Base-by-base conservation (phyloP, 2,329 filamentous ascomycete genomes). In the Hypomyces perniciosus region DNA sequence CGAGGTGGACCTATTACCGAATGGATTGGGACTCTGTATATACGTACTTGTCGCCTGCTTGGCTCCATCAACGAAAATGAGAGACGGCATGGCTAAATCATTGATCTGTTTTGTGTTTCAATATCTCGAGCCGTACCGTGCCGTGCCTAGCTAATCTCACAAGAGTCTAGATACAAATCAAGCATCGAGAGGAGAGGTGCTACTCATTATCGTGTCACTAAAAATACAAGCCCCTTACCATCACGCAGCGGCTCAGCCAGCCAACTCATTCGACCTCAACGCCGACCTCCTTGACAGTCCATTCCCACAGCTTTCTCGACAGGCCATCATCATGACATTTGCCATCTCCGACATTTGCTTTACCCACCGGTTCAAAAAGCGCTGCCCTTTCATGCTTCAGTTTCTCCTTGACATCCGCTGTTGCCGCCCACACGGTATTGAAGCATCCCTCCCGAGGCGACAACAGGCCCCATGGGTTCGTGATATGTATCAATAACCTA, bases 291-390 rank as follows among this genome's bases (percentile, higher is more conserved):
- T 60, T 58, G 50, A 64, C 65, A 3, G 65, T 69, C 67, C 67
- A 69, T 8, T 65, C 63, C 67, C 67, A 69, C 45, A 69, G 35
- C 48, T 57, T 60, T 53, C 61, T 61, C 4, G 61, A 60, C 28
- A 68, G 38, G 10, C 57, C 61, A 33, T 64, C 59, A 31, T 66
- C 55, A 10, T 49, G 57, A 20, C 58, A 57, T n/a, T 45, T 59
- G 5, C 55, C 61, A 7, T 47, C 48, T 5, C 65, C 55, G 9
- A 2, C 5, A 20, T 46, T 46, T 29, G 35, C 26, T n/a, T 29
- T 40, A 4, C 65, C 67, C 2, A 69, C 57, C 0, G 65, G 66
- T 55, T 62, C 63, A 46, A 69, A 68, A 49, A 66, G 65, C 51
- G 62, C 64, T 5, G 63, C 64, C 51, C 60, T 59, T 0, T 67